phyloP scores from a whole-genome alignment of 441 rosid genomes.

The Isatis lusitanica region DNA sequence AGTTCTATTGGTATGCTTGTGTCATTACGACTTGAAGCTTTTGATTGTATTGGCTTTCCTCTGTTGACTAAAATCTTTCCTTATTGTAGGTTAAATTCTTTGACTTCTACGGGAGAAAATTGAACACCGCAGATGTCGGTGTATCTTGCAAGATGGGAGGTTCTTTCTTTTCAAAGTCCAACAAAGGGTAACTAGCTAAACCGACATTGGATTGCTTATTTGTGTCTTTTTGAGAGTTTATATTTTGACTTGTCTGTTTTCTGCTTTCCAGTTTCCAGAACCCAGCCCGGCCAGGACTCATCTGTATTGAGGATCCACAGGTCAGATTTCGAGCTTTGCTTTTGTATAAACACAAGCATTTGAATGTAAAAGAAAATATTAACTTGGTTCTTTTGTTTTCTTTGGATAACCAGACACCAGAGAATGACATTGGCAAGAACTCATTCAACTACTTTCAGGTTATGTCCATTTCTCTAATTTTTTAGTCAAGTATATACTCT shows the following conservation, averaged over 20 bases:
- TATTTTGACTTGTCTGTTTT: neutral
- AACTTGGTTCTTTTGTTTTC: constrained; percentile 3
- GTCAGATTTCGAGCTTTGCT: constrained; percentile 37
- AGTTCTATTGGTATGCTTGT: constrained; percentile 68
- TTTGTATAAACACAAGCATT: neutral
- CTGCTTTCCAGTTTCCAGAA: constrained; percentile 58
- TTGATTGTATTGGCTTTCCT: neutral
- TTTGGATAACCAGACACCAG: constrained; percentile 59
- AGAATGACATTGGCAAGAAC: constrained; percentile 85
- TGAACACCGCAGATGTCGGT: constrained; percentile 79
- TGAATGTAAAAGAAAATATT: constrained; percentile 2
- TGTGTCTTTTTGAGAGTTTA: constrained; percentile 6
- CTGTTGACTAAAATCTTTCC: constrained; percentile 4
- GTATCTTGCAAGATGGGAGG: constrained; percentile 71
- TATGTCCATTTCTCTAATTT: neutral
- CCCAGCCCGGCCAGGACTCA: constrained; percentile 63
- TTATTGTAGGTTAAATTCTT: constrained; percentile 71
- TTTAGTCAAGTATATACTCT: neutral
- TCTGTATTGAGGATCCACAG: constrained; percentile 95
- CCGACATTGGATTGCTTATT: constrained; percentile 8
- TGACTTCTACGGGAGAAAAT: constrained; percentile 81
- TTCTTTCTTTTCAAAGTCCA: constrained; percentile 66
- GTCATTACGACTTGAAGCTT: neutral
- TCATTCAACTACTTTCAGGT: constrained; percentile 95
- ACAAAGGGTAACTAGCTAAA: constrained; percentile 58